Base-by-base conservation (phyloP, 2,329 filamentous ascomycete genomes). In the Colletotrichum chrysophilum region DNA sequence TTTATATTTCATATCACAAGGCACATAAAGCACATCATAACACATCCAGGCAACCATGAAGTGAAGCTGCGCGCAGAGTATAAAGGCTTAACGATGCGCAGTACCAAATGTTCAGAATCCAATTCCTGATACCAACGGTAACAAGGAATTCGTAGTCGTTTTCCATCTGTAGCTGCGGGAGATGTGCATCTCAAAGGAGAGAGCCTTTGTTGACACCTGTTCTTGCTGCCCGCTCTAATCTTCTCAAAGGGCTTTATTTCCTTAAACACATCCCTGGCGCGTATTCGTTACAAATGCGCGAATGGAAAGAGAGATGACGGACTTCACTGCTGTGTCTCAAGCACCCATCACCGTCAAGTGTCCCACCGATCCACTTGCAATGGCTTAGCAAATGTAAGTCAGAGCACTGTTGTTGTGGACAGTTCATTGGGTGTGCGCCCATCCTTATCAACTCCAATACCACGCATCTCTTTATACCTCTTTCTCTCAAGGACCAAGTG, bases 191-290 rank as follows among this genome's bases (percentile, higher is more conserved):
- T 36, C 34, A 8, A 36, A 16, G 7, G n/a, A 52, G 16, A 21
- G 6, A 52, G 7, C 43, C n/a, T 52, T 52, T 52, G n/a, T 13
- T 2, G n/a, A 24, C 5, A 1, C 18, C 38, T 24, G 2, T 4
- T 21, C 43, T 4, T 21, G 6, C 10, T 1, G 4, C 10, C 18
- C 38, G 32, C 32, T 36, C 34, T 4, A 36, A 21, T 13, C n/a
- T 52, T 21, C 43, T 4, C n/a, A 21, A 13, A 52, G 43, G 3
- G 10, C 12, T 7, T 13, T 1, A 0, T 6, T 52, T 21, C 3
- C 10, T 13, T 0, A 13, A 4, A 21, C 0, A 21, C n/a, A 52
- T 21, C 3, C 3, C n/a, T 52, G 43, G n/a, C n/a, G n/a, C 43
- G 43, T 52, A 52, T 52, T 13, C 6, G 6, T 21, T 21, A 4